A percentile compares a stretch with the other conserved stretches of the same genome.
Conservation (phyloP, 169 alveolate genomes). For the Cryptosporidium xiaoi region DNA sequence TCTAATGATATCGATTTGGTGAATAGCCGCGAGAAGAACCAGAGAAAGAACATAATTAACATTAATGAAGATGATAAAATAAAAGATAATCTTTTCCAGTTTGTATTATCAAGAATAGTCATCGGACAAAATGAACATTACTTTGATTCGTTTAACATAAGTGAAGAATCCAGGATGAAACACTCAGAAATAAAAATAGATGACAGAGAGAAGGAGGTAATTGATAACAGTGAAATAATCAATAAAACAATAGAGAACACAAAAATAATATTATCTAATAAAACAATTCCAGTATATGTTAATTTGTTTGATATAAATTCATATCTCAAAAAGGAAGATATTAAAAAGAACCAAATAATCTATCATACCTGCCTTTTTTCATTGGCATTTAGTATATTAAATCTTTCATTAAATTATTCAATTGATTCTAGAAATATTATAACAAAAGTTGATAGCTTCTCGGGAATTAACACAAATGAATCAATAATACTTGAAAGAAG, state of each 20-base stretch:
- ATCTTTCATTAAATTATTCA: conserved; percentile 37
- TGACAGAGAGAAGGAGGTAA: neutral
- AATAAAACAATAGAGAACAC: conserved; percentile 1
- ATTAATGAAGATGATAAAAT: conserved; percentile 13
- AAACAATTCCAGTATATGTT: conserved; percentile 20
- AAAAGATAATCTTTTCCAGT: conserved; percentile 9
- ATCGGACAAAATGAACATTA: conserved; percentile 61
- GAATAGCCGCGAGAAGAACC: neutral
- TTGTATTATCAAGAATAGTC: conserved; percentile 24
- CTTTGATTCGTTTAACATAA: conserved; percentile 23
- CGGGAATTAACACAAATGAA: neutral
- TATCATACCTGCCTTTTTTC: conserved; percentile 58
- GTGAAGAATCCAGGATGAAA: neutral
- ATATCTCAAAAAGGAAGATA: neutral
- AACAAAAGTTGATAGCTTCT: neutral
- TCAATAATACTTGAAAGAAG: neutral
- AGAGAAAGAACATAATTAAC: neutral
- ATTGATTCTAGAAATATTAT: neutral
- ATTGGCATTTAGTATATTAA: conserved; percentile 13
- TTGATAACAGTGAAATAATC: neutral
- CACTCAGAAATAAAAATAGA: neutral
- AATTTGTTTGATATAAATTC: conserved; percentile 37
- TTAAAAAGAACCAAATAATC: neutral
- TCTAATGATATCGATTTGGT: neutral
- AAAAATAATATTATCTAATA: neutral